Evolutionary conservation across 139 green algal genomes (phyloP), one percentile per base, ranked within the genome.

Genomic region (Coelastrella sp.): DNA sequence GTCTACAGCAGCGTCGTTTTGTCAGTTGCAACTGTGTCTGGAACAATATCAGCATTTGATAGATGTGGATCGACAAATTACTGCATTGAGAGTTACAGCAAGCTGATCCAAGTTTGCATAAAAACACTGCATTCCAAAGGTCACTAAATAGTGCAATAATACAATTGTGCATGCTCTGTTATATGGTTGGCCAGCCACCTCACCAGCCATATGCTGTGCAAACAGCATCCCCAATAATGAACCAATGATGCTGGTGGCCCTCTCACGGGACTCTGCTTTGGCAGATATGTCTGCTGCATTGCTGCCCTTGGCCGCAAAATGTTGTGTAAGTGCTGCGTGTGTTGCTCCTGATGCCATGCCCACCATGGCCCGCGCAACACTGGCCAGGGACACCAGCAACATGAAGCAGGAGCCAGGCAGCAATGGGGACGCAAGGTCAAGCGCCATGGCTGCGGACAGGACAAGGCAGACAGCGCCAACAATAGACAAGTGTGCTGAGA

Each of bases 231-330:
- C 97, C 76, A 97, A 66, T 24, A 98, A 25, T 95, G 98, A 98
- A 12, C 97, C 97, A 7, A 96, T 70, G 60, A 98, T 93, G 20
- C 94, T 97, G 10, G 93, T 92, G 12, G 94, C 94, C 6, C 96
- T 96, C 87, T 98, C 96, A 90, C 96, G 93, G 4, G 70, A 68
- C 24, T 95, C 93, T 87, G 98, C 97, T 35, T 91, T 86, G 11
- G 87, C 87, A 15, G 96, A 92, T 4, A 99, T 94, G 87, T 99
- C 97, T 22, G 96, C 97, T 1, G 96, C 94, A 85, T 98, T 98
- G 72, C 94, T 73, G 57, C 85, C 11, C 76, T 59, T 75, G 72
- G 63, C 65, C 15, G 92, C 93, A 93, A 99, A 99, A 92, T 99
- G 97, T 88, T 97, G 93, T 6, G 97, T 99, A 72, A 99, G 92